Conservation (phyloP, 345 rosid genomes). For the Geranium brycei region DNA sequence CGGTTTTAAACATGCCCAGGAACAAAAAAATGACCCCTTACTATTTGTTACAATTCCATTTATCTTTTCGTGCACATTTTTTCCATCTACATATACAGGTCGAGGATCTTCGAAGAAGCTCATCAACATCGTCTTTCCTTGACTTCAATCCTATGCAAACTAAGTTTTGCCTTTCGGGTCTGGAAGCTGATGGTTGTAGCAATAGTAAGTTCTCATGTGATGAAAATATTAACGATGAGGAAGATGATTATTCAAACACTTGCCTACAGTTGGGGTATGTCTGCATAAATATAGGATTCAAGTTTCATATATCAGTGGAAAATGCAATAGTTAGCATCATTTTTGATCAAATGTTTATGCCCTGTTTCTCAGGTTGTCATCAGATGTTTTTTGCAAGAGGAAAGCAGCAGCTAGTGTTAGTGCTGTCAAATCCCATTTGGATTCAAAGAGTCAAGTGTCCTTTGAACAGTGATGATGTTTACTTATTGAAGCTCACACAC, state of each 20-base stretch:
- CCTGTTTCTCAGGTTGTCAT: not conserved
- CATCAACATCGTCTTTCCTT: not conserved
- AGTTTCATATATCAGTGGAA: too few species aligned
- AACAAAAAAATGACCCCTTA: too few species aligned
- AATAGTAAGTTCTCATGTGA: not conserved
- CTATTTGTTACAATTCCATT: not conserved
- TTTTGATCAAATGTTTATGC: not conserved
- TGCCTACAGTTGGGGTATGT: not conserved
- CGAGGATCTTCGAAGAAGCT: not conserved
- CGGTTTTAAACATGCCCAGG: not conserved
- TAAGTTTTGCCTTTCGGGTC: not conserved
- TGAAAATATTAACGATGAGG: not conserved
- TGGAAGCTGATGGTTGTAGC: not conserved
- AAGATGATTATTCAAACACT: not conserved
- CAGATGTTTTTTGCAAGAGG: not conserved
- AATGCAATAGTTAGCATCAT: too few species aligned
- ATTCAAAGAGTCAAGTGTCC: not conserved
- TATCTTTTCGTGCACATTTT: not conserved
- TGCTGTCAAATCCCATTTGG: not conserved
- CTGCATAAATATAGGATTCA: too few species aligned
- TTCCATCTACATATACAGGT: not conserved
- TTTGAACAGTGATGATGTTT: not conserved
- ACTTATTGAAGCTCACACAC: too few species aligned
- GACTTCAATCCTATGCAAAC: not conserved
- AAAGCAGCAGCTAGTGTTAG: not conserved